phyloP scores from a whole-genome alignment of 768 basidiomycete species.

The Fomitopsis serialis region DNA sequence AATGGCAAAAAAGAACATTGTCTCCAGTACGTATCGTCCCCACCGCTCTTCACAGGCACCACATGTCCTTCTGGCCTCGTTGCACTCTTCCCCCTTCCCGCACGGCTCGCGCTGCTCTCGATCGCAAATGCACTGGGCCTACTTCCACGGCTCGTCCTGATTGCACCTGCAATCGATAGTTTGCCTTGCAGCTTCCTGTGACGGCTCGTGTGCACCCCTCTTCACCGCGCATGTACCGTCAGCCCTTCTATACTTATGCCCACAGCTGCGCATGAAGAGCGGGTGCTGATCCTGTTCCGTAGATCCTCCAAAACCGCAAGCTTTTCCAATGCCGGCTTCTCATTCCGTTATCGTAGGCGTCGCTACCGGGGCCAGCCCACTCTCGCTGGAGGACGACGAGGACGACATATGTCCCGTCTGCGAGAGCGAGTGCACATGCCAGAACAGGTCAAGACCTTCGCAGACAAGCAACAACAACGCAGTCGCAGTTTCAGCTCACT shows the following conservation, averaged over 20 bases:
- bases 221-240: not conserved
- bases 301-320: constrained; percentile 43
- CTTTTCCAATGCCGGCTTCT: constrained; percentile 64
- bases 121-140: not conserved
- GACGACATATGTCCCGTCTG: constrained; percentile 87
- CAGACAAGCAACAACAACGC: constrained; percentile 7
- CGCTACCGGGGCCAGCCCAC: constrained; percentile 21
- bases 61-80: constrained; percentile 2
- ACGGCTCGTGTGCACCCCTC: not conserved
- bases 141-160: not conserved
- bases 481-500: constrained; percentile 25
- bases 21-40: constrained; percentile 10
- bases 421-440: constrained; percentile 86
- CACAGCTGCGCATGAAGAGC: not conserved
- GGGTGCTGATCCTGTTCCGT: constrained; percentile 7
- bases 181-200: constrained; percentile 3
- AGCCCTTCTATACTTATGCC: not conserved
- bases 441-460: constrained; percentile 35
- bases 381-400: constrained; percentile 34
- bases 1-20: constrained; percentile 23
- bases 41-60: constrained; percentile 3
- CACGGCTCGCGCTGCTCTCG: not conserved
- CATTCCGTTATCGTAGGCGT: constrained; percentile 60
- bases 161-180: constrained; percentile 10
- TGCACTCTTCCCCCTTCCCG: not conserved